A percentile compares a stretch with the other conserved stretches of the same genome.
Evolutionary conservation across 441 rosid genomes (phyloP).

Genomic region (Bocquillonia castaneifolia): DNA sequence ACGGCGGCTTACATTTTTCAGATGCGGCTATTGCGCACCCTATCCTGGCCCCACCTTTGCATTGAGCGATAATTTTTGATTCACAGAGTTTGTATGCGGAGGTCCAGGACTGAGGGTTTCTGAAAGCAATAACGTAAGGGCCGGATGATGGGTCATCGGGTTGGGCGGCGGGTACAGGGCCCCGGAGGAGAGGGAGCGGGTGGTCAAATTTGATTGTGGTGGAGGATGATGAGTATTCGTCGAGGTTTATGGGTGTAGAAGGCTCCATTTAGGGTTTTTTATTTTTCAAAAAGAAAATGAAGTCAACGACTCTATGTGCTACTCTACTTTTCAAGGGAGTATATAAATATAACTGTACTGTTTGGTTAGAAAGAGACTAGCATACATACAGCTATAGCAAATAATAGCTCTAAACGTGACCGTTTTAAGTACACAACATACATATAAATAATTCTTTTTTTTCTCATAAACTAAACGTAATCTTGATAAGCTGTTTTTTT

Average conservation of each 20-base stretch:
- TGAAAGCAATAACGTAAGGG: slow-evolving; percentile 54
- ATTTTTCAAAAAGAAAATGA: no score
- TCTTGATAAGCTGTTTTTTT: no score
- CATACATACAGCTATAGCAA: no score
- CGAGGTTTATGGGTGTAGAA: slow-evolving; percentile 19
- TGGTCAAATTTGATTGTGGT: slow-evolving; percentile 43
- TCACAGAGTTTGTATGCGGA: slow-evolving; percentile 44
- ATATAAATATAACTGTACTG: no score
- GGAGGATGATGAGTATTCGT: slow-evolving; percentile 52
- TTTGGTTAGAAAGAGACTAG: no score
- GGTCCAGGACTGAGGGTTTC: slow-evolving; percentile 46
- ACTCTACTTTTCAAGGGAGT: no score
- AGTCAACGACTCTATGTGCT: no score
- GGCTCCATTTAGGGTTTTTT: neutral
- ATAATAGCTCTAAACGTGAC: no score
- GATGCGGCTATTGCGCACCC: slow-evolving; percentile 73
- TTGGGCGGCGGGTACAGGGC: slow-evolving; percentile 42
- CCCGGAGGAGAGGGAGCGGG: slow-evolving; percentile 61
- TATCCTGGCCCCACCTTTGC: slow-evolving; percentile 64
- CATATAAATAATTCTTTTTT: no score
- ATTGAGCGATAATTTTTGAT: slow-evolving; percentile 45
- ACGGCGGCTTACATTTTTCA: slow-evolving; percentile 55
- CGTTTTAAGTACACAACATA: no score
- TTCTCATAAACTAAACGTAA: no score
- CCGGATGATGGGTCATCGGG: slow-evolving; percentile 36